Conservation (phyloP, 805 yeast genomes). For the Candida sakaeoensis region DNA sequence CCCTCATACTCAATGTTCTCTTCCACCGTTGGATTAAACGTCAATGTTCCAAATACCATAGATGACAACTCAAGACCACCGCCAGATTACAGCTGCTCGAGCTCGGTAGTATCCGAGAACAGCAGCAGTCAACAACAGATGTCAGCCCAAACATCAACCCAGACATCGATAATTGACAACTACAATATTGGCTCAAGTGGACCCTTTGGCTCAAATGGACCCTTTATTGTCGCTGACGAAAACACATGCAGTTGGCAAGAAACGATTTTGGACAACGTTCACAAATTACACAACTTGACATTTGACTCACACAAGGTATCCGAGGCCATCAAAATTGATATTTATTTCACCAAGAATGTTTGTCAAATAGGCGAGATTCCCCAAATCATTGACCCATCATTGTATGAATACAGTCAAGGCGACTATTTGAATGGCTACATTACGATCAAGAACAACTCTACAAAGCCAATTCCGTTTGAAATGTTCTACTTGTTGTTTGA, state of each 20-base stretch:
- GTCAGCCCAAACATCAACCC: neutral
- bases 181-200: no score
- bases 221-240: constrained; percentile 33
- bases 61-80: constrained; percentile 10
- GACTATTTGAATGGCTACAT: constrained; percentile 61
- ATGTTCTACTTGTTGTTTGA: constrained; percentile 59
- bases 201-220: no score
- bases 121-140: constrained; percentile 4
- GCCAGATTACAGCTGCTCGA: constrained; percentile 7
- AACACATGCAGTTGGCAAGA: constrained; percentile 30
- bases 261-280: constrained; percentile 36
- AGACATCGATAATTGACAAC: neutral
- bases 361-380: constrained; percentile 26
- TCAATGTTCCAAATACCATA: constrained; percentile 12
- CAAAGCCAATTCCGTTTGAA: constrained; percentile 49
- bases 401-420: constrained; percentile 60
- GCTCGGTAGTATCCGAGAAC: constrained; percentile 4
- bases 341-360: constrained; percentile 33
- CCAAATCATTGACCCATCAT: constrained; percentile 26
- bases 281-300: constrained; percentile 29
- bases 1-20: constrained; percentile 39
- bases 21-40: constrained; percentile 15
- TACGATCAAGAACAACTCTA: constrained; percentile 38
- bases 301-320: constrained; percentile 24
- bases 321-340: constrained; percentile 22